Conservation (phyloP, 768 basidiomycete species). For the Pholiota conissans region DNA sequence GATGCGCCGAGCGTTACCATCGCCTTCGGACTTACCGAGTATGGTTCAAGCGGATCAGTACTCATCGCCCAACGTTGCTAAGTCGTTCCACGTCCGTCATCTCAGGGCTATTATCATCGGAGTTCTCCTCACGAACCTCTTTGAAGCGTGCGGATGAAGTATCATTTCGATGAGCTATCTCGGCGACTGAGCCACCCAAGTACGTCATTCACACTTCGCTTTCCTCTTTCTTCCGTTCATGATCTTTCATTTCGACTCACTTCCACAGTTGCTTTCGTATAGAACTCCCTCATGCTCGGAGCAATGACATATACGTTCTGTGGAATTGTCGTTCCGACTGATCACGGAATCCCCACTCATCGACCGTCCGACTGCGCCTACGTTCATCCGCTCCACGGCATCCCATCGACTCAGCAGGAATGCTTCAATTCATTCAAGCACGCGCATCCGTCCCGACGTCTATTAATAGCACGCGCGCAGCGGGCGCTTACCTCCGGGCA, state of each 20-base stretch:
- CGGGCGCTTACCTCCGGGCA: too few relatives aligned
- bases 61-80: conserved; percentile 96
- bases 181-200: conserved; percentile 99
- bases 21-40: conserved; percentile 61
- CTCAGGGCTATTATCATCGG: conserved; percentile 98
- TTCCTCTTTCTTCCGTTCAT: not conserved
- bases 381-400: too few relatives aligned
- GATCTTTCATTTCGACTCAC: conserved; percentile 76
- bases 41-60: conserved; percentile 81
- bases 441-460: too few relatives aligned
- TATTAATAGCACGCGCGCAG: too few relatives aligned
- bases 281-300: too few relatives aligned
- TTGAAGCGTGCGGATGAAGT: conserved; percentile 91
- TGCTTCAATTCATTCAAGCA: too few relatives aligned
- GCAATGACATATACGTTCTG: too few relatives aligned
- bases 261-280: too few relatives aligned
- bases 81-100: conserved; percentile 97
- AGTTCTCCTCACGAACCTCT: conserved; percentile 86
- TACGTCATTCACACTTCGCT: conserved; percentile 36
- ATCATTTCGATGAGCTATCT: conserved; percentile 92
- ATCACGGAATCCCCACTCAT: too few relatives aligned
- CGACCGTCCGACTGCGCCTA: too few relatives aligned
- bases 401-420: too few relatives aligned
- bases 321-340: too few relatives aligned
- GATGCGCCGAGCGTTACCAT: conserved; percentile 67